A percentile compares a stretch with the other conserved stretches of the same genome.
Evolutionary conservation across 2,329 filamentous ascomycete genomes (phyloP).

Genomic region (Diaporthe ampelina): DNA sequence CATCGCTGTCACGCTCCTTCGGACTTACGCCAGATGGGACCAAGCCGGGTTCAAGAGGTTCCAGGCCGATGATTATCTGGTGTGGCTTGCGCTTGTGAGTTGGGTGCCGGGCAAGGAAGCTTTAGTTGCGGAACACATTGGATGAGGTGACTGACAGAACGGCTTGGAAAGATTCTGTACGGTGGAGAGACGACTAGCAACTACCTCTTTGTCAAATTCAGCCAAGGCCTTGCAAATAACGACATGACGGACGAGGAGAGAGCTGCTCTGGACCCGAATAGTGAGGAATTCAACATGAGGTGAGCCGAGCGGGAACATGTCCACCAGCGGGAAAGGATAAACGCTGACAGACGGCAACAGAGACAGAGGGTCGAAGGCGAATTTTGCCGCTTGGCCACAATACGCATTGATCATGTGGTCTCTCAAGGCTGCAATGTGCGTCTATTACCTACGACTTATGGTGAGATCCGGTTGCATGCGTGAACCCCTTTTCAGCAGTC

Average conservation of each 20-base stretch:
- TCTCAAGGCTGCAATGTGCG: slow-evolving; percentile 66
- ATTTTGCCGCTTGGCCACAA: slow-evolving; percentile 66
- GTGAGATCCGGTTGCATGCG: slow-evolving; percentile 42
- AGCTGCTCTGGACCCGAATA: slow-evolving; percentile 55
- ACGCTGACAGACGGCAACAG: slow-evolving; percentile 49
- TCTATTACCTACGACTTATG: slow-evolving; percentile 68
- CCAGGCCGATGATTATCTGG: slow-evolving; percentile 53
- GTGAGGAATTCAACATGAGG: slow-evolving; percentile 55
- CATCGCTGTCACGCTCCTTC: slow-evolving; percentile 51
- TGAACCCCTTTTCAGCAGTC: background rate
- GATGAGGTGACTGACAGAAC: slow-evolving; percentile 21
- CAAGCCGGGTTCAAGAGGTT: slow-evolving; percentile 51
- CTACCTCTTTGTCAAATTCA: slow-evolving; percentile 61
- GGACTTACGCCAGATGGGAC: slow-evolving; percentile 53
- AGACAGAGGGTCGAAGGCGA: slow-evolving; percentile 65
- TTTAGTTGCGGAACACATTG: slow-evolving; percentile 28
- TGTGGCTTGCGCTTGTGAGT: slow-evolving; percentile 53
- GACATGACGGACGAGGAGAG: slow-evolving; percentile 66
- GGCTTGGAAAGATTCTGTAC: slow-evolving; percentile 60
- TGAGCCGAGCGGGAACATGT: background rate
- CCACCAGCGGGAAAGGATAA: background rate
- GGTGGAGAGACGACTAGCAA: slow-evolving; percentile 62
- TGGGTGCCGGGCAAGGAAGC: background rate
- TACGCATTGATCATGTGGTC: slow-evolving; percentile 67
- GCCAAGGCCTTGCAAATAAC: slow-evolving; percentile 65